Evolutionary conservation across 192 early-diverging fungal genomes (phyloP), one percentile per base, ranked within the genome.

Genomic region (Powellomyces hirtus): DNA sequence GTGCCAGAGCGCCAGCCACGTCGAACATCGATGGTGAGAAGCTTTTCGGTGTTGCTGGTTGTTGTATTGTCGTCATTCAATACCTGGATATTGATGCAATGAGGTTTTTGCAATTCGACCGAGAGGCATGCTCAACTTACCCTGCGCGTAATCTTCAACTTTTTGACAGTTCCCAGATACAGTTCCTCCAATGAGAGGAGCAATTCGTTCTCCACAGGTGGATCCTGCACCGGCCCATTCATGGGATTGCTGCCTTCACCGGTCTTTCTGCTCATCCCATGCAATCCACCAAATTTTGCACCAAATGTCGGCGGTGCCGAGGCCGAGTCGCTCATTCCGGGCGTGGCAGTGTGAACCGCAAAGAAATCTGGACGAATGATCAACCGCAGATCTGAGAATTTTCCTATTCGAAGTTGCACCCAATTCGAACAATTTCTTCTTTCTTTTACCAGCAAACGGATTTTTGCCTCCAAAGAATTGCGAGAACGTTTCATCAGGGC

Each of bases 381-480:
- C 7, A 53, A 27, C 51, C 13, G 51, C n/a, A n/a, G n/a, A n/a
- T n/a, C n/a, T n/a, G n/a, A n/a, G n/a, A n/a, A n/a, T n/a, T n/a
- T n/a, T n/a, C n/a, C n/a, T n/a, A n/a, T n/a, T n/a, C n/a, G n/a
- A n/a, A n/a, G n/a, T n/a, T n/a, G n/a, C n/a, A n/a, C n/a, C n/a
- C n/a, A n/a, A n/a, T n/a, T n/a, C n/a, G n/a, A n/a, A n/a, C n/a
- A n/a, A 1, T 52, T n/a, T n/a, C n/a, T 77, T 79, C 64, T 83
- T 81, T 51, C 82, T 27, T 10, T 30, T 55, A 83, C 78, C 80
- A 11, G 72, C 38, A 52, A 84, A 84, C 7, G 80, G 79, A 55
- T 85, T 86, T 33, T 79, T 83, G 20, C 80, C 77, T 14, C 83
- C 82, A 66, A 86, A 85, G 52, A 86, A 84, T 27, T 76, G 55